Percentiles rank a stretch among this genome's conserved stretches.
These are phyloP conservation scores for Scutellaria galericulata DNA, from an alignment of 257 asterid genomes.

Conservation along the genomic window DNA sequence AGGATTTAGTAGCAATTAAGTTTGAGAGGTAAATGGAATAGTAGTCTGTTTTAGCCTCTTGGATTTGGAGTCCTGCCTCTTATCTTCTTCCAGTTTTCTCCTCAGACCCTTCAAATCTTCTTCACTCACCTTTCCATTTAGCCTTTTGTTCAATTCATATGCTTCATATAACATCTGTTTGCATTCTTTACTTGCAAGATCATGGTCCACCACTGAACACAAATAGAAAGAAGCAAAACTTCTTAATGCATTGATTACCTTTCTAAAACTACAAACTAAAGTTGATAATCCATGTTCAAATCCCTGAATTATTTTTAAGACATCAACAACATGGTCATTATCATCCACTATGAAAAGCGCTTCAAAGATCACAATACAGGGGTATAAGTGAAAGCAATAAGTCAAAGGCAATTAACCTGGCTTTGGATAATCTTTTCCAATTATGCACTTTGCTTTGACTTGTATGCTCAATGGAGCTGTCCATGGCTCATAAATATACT, in stretches of 20 bases:
- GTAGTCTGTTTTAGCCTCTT: conserved; percentile 68
- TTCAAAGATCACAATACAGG: not conserved
- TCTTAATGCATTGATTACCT: not conserved
- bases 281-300: not conserved
- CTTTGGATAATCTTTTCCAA: conserved; percentile 93
- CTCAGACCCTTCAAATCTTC: conserved; percentile 61
- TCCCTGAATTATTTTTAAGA: not conserved
- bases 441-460: conserved; percentile 78
- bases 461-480: conserved; percentile 84
- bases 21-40: conserved; percentile 11
- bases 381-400: conserved; percentile 15
- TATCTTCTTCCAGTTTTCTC: conserved; percentile 53
- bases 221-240: not conserved
- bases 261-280: not conserved
- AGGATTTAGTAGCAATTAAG: not conserved
- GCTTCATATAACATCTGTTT: conserved; percentile 69
- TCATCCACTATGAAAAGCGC: not conserved
- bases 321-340: not conserved
- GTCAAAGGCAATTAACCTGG: conserved; percentile 62
- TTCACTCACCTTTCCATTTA: conserved; percentile 67
- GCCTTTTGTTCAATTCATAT: conserved; percentile 76
- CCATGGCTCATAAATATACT: conserved; percentile 97
- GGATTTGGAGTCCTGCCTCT: conserved; percentile 43
- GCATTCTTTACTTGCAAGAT: conserved; percentile 85
- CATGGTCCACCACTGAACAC: conserved; percentile 76